phyloP scores from a whole-genome alignment of 305 asterid genomes.

The Plantago lanceolata region DNA sequence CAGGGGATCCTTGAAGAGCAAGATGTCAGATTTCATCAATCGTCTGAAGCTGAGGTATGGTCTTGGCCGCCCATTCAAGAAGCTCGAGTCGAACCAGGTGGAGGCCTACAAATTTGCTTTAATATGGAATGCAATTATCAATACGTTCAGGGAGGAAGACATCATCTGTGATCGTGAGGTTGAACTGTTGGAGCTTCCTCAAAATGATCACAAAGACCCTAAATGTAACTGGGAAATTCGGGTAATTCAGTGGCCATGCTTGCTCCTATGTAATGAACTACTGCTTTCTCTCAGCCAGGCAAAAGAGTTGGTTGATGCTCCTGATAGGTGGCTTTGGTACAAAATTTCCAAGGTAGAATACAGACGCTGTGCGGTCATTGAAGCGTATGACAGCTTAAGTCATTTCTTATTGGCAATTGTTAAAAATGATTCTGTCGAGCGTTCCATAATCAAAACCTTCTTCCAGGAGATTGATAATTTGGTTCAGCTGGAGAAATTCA shows the following conservation, averaged over 20 bases:
- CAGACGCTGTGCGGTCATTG: conserved; percentile 83
- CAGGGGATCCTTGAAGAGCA: conserved; percentile 70
- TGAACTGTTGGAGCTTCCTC: conserved; percentile 87
- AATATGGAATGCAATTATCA: conserved; percentile 93
- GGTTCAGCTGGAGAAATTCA: conserved; percentile 73
- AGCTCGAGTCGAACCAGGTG: conserved; percentile 85
- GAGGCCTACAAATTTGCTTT: conserved; percentile 91
- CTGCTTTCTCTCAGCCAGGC: conserved; percentile 89
- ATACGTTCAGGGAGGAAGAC: conserved; percentile 89
- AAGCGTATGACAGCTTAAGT: conserved; percentile 74
- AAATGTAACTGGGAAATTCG: conserved; percentile 68
- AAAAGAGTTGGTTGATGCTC: conserved; percentile 85
- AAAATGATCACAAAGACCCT: conserved; percentile 48
- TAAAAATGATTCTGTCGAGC: conserved; percentile 68
- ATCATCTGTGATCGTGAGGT: conserved; percentile 78
- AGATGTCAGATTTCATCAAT: conserved; percentile 64
- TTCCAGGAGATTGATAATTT: conserved; percentile 80
- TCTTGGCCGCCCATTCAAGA: conserved; percentile 78
- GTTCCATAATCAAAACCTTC: conserved; percentile 64
- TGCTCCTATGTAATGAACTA: conserved; percentile 83
- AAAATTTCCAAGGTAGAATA: conserved; percentile 80
- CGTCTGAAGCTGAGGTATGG: conserved; percentile 90
- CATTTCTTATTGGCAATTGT: conserved; percentile 70
- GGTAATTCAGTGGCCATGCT: conserved; percentile 97
- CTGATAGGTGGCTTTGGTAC: conserved; percentile 88